These are phyloP conservation scores for Populus hybrid DNA, from an alignment of 441 rosid species.

Conservation along the genomic window DNA sequence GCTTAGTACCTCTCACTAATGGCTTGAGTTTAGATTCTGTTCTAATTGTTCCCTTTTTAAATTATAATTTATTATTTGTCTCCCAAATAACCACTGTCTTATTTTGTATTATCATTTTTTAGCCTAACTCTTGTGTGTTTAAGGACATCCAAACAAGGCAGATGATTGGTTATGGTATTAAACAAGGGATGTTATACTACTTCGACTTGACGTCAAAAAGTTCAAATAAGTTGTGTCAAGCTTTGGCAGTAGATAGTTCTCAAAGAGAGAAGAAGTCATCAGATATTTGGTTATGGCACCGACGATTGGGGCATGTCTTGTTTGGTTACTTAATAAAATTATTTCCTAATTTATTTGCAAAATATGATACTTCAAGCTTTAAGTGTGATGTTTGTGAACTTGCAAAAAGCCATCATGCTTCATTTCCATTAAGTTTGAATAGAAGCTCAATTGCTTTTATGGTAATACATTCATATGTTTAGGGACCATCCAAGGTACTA, in stretches of 20 bases:
- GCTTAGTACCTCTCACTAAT: neutral
- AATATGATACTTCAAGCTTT: neutral
- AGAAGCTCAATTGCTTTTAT: neutral
- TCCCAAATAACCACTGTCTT: constrained; percentile 2
- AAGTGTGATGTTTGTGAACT: neutral
- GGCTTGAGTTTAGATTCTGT: neutral
- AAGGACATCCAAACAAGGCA: constrained; percentile 8
- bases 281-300: neutral
- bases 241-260: neutral
- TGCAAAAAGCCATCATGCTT: neutral
- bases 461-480: neutral
- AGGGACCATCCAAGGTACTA: neutral
- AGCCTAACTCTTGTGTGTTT: constrained; percentile 4
- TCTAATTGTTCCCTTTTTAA: neutral
- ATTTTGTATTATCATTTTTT: constrained; percentile 10
- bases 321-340: constrained; percentile 4
- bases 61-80: neutral
- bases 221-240: neutral
- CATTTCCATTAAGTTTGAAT: neutral
- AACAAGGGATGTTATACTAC: neutral
- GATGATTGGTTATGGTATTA: constrained; percentile 12
- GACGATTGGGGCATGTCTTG: neutral
- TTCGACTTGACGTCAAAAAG: neutral
- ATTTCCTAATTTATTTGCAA: neutral
- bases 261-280: neutral